Evolutionary conservation across 2,329 filamentous ascomycete genomes (phyloP), one percentile per base, ranked within the genome.

Genomic region (Stachybotrys chlorohalonatus): DNA sequence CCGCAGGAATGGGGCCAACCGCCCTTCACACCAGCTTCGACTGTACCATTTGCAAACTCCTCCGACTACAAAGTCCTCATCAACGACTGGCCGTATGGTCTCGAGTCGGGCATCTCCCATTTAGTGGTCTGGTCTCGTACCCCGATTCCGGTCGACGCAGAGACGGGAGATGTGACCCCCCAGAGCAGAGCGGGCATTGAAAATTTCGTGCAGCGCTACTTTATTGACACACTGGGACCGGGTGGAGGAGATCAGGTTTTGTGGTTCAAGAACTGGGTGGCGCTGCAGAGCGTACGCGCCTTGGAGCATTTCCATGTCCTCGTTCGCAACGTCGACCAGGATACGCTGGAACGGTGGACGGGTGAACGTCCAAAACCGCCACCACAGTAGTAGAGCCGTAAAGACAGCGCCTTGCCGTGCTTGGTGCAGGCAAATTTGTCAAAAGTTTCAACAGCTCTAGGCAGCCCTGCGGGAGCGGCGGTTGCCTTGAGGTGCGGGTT

Each of bases 261-360:
- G 57, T 97, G 91, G 90, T 96, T 96, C 73, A 95, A 93, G 79
- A 96, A 96, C 63, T 96, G 91, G 91, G 85, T 84, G 56, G 84
- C 85, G 31, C 73, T 96, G 66, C 95, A 96, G 75, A 95, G 89
- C 63, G 87, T 96, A 47, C 83, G 92, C 63, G 82, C 88, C 3
- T 76, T 96, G 50, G 92, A 96, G 73, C 93, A 96, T 68, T 86
- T 96, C 64, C 93, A 97, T 70, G 84, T 97, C 39, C 66, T 87
- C 63, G 80, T 86, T 52, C 78, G 72, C 53, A 75, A 81, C 61
- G 80, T 76, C 30, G 75, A 75, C 50, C 73, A 77, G 32, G 76
- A 76, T 31, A 66, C 78, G 55, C 58, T 86, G 56, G 69, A 78
- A 59, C 72, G 75, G 59, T 85, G 83, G 81, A 79, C 78, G 1